These are phyloP conservation scores for Alternaria triticina DNA, from an alignment of 2,329 filamentous ascomycete species.

Conservation along the genomic window DNA sequence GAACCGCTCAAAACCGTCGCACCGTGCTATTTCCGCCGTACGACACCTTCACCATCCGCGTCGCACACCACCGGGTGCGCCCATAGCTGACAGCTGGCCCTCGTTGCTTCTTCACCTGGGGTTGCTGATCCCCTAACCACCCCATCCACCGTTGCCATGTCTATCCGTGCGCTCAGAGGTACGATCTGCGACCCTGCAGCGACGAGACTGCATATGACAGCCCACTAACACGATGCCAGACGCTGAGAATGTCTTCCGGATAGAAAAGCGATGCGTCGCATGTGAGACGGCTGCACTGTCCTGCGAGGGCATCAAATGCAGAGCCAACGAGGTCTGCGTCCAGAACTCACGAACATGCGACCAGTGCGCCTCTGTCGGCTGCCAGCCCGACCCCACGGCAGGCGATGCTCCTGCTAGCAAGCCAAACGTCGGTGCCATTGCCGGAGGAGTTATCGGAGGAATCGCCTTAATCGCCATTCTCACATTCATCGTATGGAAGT, in stretches of 20 bases:
- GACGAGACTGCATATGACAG: not conserved
- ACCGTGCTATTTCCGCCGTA: not conserved
- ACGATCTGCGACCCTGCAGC: not conserved
- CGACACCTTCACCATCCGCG: not conserved
- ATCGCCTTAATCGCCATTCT: slow-evolving; percentile 75
- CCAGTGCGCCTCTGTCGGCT: slow-evolving; percentile 64
- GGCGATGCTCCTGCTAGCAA: slow-evolving; percentile 32
- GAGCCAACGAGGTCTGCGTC: slow-evolving; percentile 62
- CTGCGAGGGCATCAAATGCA: slow-evolving; percentile 64
- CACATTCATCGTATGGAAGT: slow-evolving; percentile 85
- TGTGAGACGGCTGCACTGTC: slow-evolving; percentile 59
- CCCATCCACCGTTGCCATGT: slow-evolving; percentile 20
- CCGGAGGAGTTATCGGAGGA: slow-evolving; percentile 88
- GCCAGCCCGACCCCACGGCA: slow-evolving; percentile 52
- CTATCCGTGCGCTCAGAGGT: slow-evolving; percentile 27
- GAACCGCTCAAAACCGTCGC: slow-evolving; percentile 1
- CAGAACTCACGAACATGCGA: slow-evolving; percentile 66
- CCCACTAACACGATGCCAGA: slow-evolving; percentile 32
- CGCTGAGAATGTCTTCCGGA: slow-evolving; percentile 46
- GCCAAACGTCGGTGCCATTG: slow-evolving; percentile 82
- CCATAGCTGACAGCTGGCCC: slow-evolving; percentile 16
- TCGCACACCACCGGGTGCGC: slow-evolving; percentile 11
- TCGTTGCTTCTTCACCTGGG: slow-evolving; percentile 11
- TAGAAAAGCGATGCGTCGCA: slow-evolving; percentile 66
- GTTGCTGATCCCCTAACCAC: slow-evolving; percentile 21